Conservation (phyloP, 306 rosid genomes). For the Lathyrus tuberosus region DNA sequence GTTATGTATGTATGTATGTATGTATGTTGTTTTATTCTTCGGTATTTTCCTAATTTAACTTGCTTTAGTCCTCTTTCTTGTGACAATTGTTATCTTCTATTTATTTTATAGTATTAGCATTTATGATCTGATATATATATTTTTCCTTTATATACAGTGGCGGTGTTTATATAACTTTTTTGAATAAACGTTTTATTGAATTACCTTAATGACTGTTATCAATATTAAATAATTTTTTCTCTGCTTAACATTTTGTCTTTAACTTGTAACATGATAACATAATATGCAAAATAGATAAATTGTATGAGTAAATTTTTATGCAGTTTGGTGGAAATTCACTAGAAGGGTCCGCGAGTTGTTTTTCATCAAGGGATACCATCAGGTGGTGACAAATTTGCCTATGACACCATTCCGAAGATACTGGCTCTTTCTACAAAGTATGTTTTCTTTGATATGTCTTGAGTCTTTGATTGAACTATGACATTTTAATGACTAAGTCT, state of each 20-base stretch:
- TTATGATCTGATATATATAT: neutral
- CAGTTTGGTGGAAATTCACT: slow-evolving; percentile 58
- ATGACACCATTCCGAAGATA: slow-evolving; percentile 65
- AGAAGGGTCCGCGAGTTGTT: slow-evolving; percentile 51
- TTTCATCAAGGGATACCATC: slow-evolving; percentile 85
- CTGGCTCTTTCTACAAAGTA: slow-evolving; percentile 85
- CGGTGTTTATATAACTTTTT: too few species aligned
- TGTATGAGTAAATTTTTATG: slow-evolving; percentile 36
- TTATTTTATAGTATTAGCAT: neutral
- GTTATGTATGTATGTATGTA: too few species aligned
- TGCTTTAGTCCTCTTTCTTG: neutral
- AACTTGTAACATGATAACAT: too few species aligned
- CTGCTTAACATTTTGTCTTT: too few species aligned
- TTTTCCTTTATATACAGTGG: too few species aligned
- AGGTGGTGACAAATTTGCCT: slow-evolving; percentile 59
- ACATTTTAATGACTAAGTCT: too few species aligned
- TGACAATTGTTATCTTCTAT: neutral
- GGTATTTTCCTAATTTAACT: slow-evolving; percentile 2
- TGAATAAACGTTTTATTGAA: too few species aligned
- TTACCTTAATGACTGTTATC: too few species aligned
- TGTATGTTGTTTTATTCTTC: slow-evolving; percentile 21
- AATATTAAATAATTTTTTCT: too few species aligned
- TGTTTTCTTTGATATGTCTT: slow-evolving; percentile 39
- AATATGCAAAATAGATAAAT: slow-evolving; percentile 10
- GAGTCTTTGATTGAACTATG: too few species aligned